Evolutionary conservation across 2,329 filamentous ascomycete genomes (phyloP).

Genomic region (Sordariomycetes sp.): DNA sequence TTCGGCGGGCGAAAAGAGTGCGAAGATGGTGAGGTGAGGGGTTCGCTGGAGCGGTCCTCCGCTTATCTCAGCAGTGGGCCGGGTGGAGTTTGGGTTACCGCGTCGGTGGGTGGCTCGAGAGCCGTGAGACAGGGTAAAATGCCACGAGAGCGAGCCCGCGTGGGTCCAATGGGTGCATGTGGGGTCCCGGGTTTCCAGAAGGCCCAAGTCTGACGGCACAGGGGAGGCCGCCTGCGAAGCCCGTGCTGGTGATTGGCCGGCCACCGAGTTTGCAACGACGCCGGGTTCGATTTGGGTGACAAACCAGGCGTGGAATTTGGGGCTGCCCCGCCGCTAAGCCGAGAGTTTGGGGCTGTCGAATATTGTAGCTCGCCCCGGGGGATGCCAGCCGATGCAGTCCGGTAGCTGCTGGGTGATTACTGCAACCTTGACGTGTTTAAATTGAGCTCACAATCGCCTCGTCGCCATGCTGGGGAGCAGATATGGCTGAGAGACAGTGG

Average conservation of each 20-base stretch:
- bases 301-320: neutral
- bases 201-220: neutral
- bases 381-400: neutral
- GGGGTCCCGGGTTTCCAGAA: neutral
- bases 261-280: neutral
- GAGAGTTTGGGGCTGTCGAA: neutral
- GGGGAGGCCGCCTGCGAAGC: neutral
- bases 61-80: constrained; percentile 4
- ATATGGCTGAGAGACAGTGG: no score
- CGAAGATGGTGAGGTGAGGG: neutral
- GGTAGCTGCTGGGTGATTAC: neutral
- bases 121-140: neutral
- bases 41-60: neutral
- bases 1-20: neutral
- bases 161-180: neutral
- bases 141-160: neutral
- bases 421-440: no score
- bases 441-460: no score
- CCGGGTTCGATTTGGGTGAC: neutral
- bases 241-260: neutral
- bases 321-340: neutral
- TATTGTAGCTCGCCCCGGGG: no score
- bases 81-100: neutral
- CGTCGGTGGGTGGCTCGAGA: neutral
- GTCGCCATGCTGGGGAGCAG: no score